Conservation (phyloP, 495 filamentous ascomycete genomes). For the Penicillium canescens region DNA sequence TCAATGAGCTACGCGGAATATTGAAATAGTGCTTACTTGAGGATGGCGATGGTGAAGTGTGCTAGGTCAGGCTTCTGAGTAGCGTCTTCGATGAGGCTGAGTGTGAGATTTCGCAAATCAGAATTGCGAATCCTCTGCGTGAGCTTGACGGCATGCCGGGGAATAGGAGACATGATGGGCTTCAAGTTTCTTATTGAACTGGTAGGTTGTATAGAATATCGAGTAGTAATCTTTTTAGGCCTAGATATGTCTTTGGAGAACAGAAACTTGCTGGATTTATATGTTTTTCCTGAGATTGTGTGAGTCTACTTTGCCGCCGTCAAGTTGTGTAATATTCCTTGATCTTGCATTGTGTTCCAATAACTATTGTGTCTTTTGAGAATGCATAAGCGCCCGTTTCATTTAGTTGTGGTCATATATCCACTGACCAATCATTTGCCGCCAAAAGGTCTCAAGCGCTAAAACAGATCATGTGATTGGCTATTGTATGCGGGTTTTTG, state of each 20-base stretch:
- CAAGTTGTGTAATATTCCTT: not conserved
- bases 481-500: slow-evolving; percentile 3
- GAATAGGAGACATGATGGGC: slow-evolving; percentile 17
- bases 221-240: too few species aligned
- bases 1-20: too few species aligned
- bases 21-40: slow-evolving; percentile 13
- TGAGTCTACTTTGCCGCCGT: not conserved
- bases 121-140: slow-evolving; percentile 18
- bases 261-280: not conserved
- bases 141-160: slow-evolving; percentile 13
- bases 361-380: not conserved
- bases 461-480: slow-evolving; percentile 12
- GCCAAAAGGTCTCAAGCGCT: not conserved
- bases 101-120: slow-evolving; percentile 13
- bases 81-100: slow-evolving; percentile 17
- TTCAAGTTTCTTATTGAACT: not conserved
- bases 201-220: not conserved
- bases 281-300: not conserved
- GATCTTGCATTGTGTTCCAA: slow-evolving; percentile 3
- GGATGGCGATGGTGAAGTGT: slow-evolving; percentile 18
- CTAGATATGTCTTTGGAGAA: too few species aligned
- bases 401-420: not conserved
- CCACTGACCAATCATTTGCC: slow-evolving; percentile 4
- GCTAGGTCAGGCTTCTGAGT: slow-evolving; percentile 17
- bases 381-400: slow-evolving; percentile 6